These are phyloP conservation scores for Fusarium abutilonis DNA, from an alignment of 2,329 filamentous ascomycete genomes.

Conservation along the genomic window DNA sequence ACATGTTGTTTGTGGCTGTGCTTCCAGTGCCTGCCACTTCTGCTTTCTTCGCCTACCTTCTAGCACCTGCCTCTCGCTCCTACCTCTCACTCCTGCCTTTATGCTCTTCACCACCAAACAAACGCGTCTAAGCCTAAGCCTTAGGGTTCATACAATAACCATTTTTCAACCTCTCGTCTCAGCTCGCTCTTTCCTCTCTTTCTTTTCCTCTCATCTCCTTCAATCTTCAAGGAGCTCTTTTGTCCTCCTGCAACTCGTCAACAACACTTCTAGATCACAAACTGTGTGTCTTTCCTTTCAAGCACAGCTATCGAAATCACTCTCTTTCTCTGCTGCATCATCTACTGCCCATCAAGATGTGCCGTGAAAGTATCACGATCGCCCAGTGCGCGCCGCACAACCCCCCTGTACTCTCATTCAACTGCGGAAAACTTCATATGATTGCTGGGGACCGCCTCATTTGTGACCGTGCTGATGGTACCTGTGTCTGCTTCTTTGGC, in stretches of 20 bases:
- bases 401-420: constrained; percentile 6
- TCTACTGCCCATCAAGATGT: constrained; percentile 32
- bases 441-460: constrained; percentile 22
- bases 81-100: background rate
- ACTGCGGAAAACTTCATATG: constrained; percentile 42
- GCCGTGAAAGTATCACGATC: constrained; percentile 34
- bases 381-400: constrained; percentile 37
- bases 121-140: background rate
- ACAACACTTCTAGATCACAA: background rate
- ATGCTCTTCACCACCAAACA: background rate
- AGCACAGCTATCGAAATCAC: no score
- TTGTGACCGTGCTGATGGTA: constrained; percentile 25
- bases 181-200: background rate
- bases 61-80: background rate
- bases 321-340: background rate
- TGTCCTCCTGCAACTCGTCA: background rate
- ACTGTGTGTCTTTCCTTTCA: background rate
- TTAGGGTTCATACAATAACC: background rate
- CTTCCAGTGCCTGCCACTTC: background rate
- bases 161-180: background rate
- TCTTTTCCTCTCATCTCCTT: background rate
- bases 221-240: background rate
- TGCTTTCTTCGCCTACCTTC: background rate
- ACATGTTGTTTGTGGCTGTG: background rate
- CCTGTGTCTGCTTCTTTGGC: constrained; percentile 41